These are phyloP conservation scores for Kwoniella dejecticola DNA, from an alignment of 768 basidiomycete species.

Conservation along the genomic window DNA sequence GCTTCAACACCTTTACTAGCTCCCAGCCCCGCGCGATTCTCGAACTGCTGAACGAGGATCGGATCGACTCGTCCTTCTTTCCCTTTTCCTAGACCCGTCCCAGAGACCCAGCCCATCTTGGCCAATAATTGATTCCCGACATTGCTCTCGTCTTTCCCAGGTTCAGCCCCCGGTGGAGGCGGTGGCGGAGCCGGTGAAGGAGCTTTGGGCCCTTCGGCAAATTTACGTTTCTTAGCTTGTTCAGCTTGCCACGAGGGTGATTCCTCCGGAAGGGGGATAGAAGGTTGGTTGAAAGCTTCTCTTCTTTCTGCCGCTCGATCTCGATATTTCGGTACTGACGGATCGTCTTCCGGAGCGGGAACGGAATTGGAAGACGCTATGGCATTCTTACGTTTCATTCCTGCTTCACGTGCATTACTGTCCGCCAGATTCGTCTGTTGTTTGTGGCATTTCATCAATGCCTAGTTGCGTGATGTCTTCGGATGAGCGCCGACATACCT, in stretches of 20 bases:
- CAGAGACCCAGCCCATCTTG: slow-evolving; percentile 98
- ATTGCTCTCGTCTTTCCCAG: slow-evolving; percentile 78
- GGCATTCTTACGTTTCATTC: slow-evolving; percentile 67
- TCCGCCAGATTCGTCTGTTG: slow-evolving; percentile 89
- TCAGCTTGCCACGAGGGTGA: slow-evolving; percentile 30
- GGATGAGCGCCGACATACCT: slow-evolving; percentile 62
- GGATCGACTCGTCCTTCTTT: slow-evolving; percentile 87
- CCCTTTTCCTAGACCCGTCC: slow-evolving; percentile 76
- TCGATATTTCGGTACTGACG: slow-evolving; percentile 71
- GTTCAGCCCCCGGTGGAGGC: slow-evolving; percentile 66
- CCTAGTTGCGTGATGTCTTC: too few species aligned
- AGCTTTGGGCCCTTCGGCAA: slow-evolving; percentile 63
- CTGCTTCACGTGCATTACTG: slow-evolving; percentile 55
- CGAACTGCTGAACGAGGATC: slow-evolving; percentile 75
- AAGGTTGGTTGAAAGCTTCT: slow-evolving; percentile 87
- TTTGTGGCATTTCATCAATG: too few species aligned
- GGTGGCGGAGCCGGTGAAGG: slow-evolving; percentile 61
- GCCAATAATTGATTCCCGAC: slow-evolving; percentile 89
- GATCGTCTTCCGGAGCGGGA: background rate
- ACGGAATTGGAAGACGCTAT: slow-evolving; percentile 18
- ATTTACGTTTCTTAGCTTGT: slow-evolving; percentile 58
- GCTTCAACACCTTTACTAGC: slow-evolving; percentile 79
- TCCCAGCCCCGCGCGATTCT: slow-evolving; percentile 85
- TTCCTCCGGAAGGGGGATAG: slow-evolving; percentile 69
- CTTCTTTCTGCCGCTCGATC: slow-evolving; percentile 93